Evolutionary conservation across 768 basidiomycete species (phyloP), one percentile per base, ranked within the genome.

Genomic region (Lentinula edodes): DNA sequence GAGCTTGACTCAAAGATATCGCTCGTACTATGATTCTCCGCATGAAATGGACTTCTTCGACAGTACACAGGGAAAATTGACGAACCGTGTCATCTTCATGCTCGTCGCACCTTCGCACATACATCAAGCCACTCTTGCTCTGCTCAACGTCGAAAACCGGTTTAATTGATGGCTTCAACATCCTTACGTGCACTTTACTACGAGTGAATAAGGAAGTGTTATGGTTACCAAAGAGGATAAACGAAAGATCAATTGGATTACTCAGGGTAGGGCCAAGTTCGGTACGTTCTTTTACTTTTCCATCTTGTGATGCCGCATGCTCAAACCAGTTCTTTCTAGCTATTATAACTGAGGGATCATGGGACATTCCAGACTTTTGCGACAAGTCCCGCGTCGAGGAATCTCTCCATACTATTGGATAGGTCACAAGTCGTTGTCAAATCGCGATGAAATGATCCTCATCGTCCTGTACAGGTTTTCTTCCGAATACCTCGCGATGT

Each of bases 131-230:
- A 65, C 64, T 7, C 53, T 69, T 39, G 71, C 72, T 5, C 68
- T 71, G 13, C 62, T 64, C 39, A 73, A 73, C 56, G 69, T 71
- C 38, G 71, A 73, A 45, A 69, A 70, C 34, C 68, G 70, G 9
- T 73, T 73, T 51, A 73, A 73, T 52, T 65, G 70, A 7, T 62
- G 70, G n/a, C 64, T 73, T 0, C 68, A 71, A 61, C 71, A 73
- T 50, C 71, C 70, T 34, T 70, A 70, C 38, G 60, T 73, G 16
- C 65, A 71, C 2, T 70, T 73, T 58, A 71, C 67, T 58, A 68
- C 67, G 0, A 48, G 16, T n/a, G 69, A 69, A 58, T 66, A 69
- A 18, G 69, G 69, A 52, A 60, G 52, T 15, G 62, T 59, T 5
- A 62, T 61, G 55, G 64, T 73, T 20, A 69, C 65, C 0, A 66